These are phyloP conservation scores for Alternaria metachromatica DNA, from an alignment of 2,329 filamentous ascomycete genomes.

Conservation along the genomic window DNA sequence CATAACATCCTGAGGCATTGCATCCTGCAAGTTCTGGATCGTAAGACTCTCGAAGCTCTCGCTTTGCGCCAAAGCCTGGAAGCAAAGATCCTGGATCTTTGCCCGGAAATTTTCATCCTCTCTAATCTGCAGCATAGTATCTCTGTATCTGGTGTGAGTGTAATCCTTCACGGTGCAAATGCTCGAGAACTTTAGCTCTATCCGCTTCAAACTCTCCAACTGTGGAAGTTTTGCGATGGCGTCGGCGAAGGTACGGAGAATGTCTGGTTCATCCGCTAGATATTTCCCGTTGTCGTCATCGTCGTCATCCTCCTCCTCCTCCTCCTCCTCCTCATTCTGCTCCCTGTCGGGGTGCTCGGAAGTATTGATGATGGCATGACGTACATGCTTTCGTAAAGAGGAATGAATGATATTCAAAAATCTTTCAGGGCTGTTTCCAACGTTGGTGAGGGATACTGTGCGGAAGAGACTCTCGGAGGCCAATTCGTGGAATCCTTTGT, in stretches of 20 bases:
- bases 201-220: neutral
- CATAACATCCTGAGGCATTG: neutral
- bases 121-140: neutral
- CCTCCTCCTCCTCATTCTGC: neutral
- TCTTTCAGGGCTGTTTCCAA: neutral
- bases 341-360: neutral
- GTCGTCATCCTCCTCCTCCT: neutral
- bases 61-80: neutral
- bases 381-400: neutral
- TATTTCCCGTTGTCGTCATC: neutral
- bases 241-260: neutral
- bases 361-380: neutral
- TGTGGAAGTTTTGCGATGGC: neutral
- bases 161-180: neutral
- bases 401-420: neutral
- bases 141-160: neutral
- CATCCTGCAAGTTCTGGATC: neutral
- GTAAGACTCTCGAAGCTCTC: neutral
- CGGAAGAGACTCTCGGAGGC: neutral
- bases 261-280: neutral
- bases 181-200: neutral
- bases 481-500: neutral
- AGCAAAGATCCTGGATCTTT: neutral
- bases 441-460: neutral
- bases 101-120: neutral